Evolutionary conservation across 352 stramenopile genomes (phyloP), one percentile per base, ranked within the genome.

Genomic region (Phytopythium helicoides): DNA sequence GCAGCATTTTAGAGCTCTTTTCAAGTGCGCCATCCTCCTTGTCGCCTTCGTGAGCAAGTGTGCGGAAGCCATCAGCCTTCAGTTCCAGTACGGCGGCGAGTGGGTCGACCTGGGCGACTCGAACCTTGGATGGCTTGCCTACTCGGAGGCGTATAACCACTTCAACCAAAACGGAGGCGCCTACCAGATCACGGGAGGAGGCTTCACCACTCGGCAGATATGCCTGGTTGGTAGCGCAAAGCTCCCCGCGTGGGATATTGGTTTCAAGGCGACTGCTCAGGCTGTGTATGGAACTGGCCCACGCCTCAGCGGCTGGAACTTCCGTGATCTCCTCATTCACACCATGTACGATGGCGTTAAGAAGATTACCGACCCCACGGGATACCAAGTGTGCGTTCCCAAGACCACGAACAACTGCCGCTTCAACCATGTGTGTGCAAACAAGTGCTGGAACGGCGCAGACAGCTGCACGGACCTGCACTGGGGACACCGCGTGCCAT

Each of bases 231-330:
- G 19, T 8, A 21, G 21, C 16, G 6, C 19, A 6, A 15, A 7
- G 15, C 16, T 25, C 40, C 40, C 40, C 14, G 40, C 26, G 47
- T 26, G 37, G 47, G 10, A 38, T 23, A 3, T 55, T 55, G 22
- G 16, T 21, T 3, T n/a, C n/a, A n/a, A n/a, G n/a, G 18, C 47
- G 19, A 47, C 48, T 0, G 48, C 19, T 10, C 36, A 55, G 23
- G 48, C 48, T 11, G 35, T 21, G 36, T 55, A 55, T 25, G 48
- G 37, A n/a, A 28, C 10, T 8, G 16, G 6, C 22, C 47, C 11
- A 47, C 36, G 3, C n/a, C n/a, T n/a, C n/a, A n/a, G n/a, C n/a
- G 48, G 48, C 11, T 55, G 48, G 48, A 55, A 55, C 48, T 55
- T 55, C 36, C 48, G 48, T 21, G 48, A 55, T 18, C 48, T 55